phyloP scores from a whole-genome alignment of 208 protist genomes.

The Acanthamoeba castellanii region DNA sequence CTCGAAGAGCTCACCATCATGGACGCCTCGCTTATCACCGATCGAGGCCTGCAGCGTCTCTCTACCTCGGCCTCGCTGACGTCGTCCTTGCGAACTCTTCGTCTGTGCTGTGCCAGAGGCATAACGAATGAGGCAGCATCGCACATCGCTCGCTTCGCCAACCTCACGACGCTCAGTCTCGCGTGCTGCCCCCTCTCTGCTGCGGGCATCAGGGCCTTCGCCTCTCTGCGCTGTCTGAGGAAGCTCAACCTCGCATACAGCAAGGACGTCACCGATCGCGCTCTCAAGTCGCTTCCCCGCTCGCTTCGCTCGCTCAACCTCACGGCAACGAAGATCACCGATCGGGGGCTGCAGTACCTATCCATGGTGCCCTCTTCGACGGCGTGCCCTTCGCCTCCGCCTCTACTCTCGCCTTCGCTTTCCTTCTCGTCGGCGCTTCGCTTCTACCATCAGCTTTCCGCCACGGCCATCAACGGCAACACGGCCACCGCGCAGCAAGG shows the following conservation, averaged over 20 bases:
- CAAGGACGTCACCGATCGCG: neutral
- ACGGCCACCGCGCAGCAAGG: neutral
- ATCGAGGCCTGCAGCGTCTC: neutral
- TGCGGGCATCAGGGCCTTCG: neutral
- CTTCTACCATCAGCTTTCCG: neutral
- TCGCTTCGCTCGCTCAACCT: conserved; percentile 10
- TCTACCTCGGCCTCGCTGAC: neutral
- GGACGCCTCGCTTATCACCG: neutral
- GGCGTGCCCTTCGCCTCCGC: neutral
- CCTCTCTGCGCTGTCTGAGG: neutral
- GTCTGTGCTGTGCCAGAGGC: neutral
- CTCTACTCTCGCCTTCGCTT: conserved; percentile 15
- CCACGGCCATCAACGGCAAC: neutral
- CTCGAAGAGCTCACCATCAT: conserved; percentile 1
- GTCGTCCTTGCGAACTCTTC: neutral
- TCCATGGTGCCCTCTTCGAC: neutral
- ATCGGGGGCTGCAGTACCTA: neutral
- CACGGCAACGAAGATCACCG: neutral
- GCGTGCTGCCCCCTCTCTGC: neutral
- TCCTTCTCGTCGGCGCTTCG: conserved; percentile 12
- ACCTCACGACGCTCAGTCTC: neutral
- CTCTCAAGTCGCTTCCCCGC: neutral
- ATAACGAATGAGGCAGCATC: neutral
- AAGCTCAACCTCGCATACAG: conserved; percentile 14
- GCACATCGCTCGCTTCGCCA: neutral